These are phyloP conservation scores for Hypoxylon sp. DNA, from an alignment of 2,329 filamentous ascomycete genomes.

Conservation along the genomic window DNA sequence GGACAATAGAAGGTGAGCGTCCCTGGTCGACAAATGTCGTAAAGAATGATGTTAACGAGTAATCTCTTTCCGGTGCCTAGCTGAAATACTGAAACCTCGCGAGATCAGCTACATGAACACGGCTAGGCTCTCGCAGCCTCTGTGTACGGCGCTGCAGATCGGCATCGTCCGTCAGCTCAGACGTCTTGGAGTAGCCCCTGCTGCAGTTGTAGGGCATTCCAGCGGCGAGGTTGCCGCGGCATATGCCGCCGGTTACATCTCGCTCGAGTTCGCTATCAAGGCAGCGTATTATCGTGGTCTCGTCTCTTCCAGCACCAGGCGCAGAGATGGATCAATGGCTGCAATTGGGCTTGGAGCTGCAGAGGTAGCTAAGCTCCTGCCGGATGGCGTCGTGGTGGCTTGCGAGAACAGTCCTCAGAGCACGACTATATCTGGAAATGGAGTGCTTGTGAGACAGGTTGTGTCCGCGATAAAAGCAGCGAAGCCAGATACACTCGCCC, in stretches of 20 bases:
- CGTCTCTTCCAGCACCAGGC: conserved; percentile 19
- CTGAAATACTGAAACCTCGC: conserved; percentile 29
- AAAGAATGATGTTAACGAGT: conserved; percentile 1
- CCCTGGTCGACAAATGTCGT: not conserved
- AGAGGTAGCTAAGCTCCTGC: conserved; percentile 43
- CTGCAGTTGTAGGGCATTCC: conserved; percentile 52
- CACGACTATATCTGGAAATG: conserved; percentile 44
- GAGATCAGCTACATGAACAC: conserved; percentile 36
- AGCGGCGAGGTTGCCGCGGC: conserved; percentile 56
- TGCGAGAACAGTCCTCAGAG: conserved; percentile 46
- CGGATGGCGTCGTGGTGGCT: conserved; percentile 39
- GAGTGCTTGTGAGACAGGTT: conserved; percentile 34
- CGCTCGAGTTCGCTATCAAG: conserved; percentile 48
- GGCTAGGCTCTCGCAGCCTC: conserved; percentile 43
- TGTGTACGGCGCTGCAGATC: conserved; percentile 51
- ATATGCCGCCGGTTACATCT: conserved; percentile 50
- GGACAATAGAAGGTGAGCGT: conserved; percentile 30
- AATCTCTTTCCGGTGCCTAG: conserved; percentile 1
- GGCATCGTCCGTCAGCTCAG: conserved; percentile 51
- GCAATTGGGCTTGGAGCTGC: conserved; percentile 48
- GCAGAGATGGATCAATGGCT: conserved; percentile 49
- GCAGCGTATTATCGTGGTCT: conserved; percentile 52
- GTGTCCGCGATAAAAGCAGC: conserved; percentile 43
- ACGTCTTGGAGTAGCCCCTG: conserved; percentile 44
- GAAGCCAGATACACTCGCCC: conserved; percentile 43